These are phyloP conservation scores for Aspergillus neoniger DNA, from an alignment of 2,329 filamentous ascomycete species.

Conservation along the genomic window DNA sequence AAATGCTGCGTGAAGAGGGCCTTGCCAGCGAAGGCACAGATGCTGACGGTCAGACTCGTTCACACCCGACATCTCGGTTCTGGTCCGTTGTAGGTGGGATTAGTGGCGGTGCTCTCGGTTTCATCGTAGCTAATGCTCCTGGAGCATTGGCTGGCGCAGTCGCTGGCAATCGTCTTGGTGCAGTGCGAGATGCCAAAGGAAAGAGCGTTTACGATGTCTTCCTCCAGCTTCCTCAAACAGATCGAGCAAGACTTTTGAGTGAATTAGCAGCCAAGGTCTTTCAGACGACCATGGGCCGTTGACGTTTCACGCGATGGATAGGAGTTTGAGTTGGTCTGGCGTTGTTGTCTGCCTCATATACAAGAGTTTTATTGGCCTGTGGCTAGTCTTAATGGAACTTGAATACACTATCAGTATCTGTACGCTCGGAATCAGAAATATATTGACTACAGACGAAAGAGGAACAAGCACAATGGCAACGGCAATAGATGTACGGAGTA, in stretches of 20 bases:
- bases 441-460: too few species aligned
- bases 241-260: slow-evolving; percentile 77
- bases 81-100: slow-evolving; percentile 84
- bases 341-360: neutral
- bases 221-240: slow-evolving; percentile 77
- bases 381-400: neutral
- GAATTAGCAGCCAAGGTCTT: slow-evolving; percentile 87
- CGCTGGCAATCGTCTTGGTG: slow-evolving; percentile 87
- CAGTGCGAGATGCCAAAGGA: slow-evolving; percentile 82
- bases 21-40: slow-evolving; percentile 69
- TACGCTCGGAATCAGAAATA: too few species aligned
- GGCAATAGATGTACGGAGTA: too few species aligned
- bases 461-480: neutral
- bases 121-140: slow-evolving; percentile 91
- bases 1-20: slow-evolving; percentile 85
- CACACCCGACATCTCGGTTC: slow-evolving; percentile 68
- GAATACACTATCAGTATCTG: too few species aligned
- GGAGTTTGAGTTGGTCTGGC: neutral
- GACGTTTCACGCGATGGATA: neutral
- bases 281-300: slow-evolving; percentile 41
- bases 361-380: neutral
- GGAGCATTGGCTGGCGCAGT: slow-evolving; percentile 87
- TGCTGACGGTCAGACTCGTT: slow-evolving; percentile 45
- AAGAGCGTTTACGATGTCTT: slow-evolving; percentile 96
- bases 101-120: slow-evolving; percentile 86